Conservation (phyloP, 202 grass and related monocot species). For the Zizania palustris region DNA sequence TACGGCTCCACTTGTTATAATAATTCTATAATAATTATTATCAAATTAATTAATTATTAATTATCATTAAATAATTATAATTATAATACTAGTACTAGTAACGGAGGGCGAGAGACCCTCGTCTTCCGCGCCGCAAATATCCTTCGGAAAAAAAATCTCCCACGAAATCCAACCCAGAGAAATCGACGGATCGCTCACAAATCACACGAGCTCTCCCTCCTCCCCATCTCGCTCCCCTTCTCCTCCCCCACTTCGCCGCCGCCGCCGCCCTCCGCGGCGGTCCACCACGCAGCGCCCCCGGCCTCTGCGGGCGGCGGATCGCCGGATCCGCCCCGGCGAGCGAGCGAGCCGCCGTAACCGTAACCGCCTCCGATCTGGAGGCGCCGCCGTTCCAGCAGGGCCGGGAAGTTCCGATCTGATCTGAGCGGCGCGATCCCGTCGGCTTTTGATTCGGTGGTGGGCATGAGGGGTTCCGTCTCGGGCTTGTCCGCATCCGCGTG, state of each 20-base stretch:
- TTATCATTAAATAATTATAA: too few species aligned
- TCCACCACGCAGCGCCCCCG: not conserved
- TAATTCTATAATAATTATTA: too few species aligned
- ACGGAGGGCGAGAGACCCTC: not conserved
- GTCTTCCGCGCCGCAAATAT: constrained; percentile 26
- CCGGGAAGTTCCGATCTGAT: constrained; percentile 17
- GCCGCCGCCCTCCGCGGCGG: constrained; percentile 14
- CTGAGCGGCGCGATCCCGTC: constrained; percentile 19
- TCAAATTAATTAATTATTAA: too few species aligned
- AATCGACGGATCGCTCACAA: constrained; percentile 41
- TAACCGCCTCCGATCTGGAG: constrained; percentile 17
- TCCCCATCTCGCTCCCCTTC: not conserved
- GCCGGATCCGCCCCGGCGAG: constrained; percentile 36
- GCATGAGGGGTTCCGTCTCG: constrained; percentile 13
- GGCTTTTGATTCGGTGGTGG: not conserved
- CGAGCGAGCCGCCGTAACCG: not conserved
- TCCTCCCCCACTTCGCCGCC: not conserved
- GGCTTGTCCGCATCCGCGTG: constrained; percentile 23
- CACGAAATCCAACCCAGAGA: not conserved
- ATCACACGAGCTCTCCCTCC: not conserved
- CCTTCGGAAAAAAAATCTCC: constrained; percentile 28
- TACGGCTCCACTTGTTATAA: too few species aligned
- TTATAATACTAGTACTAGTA: too few species aligned
- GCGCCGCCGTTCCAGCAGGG: not conserved
- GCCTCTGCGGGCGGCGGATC: constrained; percentile 1